Evolutionary conservation across 164 flowering plant species (phyloP).

Genomic region (Protea cynaroides): DNA sequence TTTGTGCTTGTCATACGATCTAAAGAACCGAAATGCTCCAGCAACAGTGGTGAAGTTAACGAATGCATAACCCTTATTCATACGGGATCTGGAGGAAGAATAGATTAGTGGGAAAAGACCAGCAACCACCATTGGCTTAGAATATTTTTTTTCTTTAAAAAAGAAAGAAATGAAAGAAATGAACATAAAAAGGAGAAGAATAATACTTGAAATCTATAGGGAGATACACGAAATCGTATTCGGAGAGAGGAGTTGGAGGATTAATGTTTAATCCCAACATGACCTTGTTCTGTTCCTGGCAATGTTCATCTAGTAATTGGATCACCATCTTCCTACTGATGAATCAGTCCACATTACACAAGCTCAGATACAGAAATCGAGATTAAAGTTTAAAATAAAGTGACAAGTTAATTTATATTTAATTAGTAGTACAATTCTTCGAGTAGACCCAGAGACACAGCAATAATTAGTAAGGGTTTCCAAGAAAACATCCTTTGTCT

Average conservation of each 20-base stretch:
- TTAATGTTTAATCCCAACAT: neutral
- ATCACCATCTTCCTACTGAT: slow-evolving; percentile 1
- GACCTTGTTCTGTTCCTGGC: neutral
- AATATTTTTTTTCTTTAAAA: no score
- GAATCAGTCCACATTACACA: no score
- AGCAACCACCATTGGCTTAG: no score
- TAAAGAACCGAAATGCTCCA: neutral
- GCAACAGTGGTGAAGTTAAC: slow-evolving; percentile 1
- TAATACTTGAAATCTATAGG: slow-evolving; percentile 4
- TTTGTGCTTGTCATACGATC: neutral
- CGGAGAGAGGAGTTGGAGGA: neutral
- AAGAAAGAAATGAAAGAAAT: neutral
- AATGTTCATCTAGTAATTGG: neutral
- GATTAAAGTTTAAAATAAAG: no score
- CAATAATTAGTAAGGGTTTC: no score
- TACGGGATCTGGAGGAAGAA: neutral
- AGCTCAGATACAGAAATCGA: no score
- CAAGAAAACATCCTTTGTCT: no score
- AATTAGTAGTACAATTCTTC: no score
- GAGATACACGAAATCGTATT: slow-evolving; percentile 1
- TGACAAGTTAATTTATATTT: no score
- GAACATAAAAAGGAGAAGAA: neutral
- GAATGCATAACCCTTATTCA: neutral
- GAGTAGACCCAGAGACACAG: no score
- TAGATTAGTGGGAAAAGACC: no score